Evolutionary conservation across 805 yeast species (phyloP).

Genomic region (Zygosaccharomyces bailii): DNA sequence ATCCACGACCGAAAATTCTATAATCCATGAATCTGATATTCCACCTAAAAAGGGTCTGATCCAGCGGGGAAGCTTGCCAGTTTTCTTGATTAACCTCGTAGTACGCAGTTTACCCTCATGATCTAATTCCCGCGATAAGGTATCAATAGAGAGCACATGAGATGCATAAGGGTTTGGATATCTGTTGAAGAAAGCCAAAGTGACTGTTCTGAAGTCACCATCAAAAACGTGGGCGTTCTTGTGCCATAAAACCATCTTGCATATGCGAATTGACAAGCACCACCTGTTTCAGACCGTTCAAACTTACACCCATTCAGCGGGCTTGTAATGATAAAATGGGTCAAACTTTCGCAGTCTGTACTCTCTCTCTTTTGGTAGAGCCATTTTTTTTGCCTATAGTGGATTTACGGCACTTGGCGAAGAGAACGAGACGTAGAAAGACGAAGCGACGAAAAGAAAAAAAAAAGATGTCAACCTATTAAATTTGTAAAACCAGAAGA

Average conservation of each 20-base stretch:
- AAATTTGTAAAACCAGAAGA: background rate
- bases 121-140: conserved; percentile 59
- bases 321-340: no score
- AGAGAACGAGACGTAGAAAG: background rate
- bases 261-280: background rate
- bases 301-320: background rate
- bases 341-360: no score
- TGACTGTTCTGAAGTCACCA: conserved; percentile 67
- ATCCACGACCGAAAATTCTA: conserved; percentile 74
- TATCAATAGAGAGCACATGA: conserved; percentile 82
- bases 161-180: conserved; percentile 75
- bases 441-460: conserved; percentile 1
- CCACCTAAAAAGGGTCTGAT: conserved; percentile 70
- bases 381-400: background rate
- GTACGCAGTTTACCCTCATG: conserved; percentile 61
- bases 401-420: background rate
- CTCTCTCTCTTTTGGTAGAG: no score
- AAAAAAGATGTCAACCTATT: conserved; percentile 2
- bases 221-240: conserved; percentile 53
- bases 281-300: background rate
- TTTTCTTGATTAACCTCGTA: conserved; percentile 70
- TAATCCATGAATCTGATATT: conserved; percentile 71
- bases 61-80: conserved; percentile 79
- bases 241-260: conserved; percentile 60
- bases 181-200: conserved; percentile 71